Evolutionary conservation across 192 early-diverging fungal genomes (phyloP).

Genomic region (Coemansia pectinata): DNA sequence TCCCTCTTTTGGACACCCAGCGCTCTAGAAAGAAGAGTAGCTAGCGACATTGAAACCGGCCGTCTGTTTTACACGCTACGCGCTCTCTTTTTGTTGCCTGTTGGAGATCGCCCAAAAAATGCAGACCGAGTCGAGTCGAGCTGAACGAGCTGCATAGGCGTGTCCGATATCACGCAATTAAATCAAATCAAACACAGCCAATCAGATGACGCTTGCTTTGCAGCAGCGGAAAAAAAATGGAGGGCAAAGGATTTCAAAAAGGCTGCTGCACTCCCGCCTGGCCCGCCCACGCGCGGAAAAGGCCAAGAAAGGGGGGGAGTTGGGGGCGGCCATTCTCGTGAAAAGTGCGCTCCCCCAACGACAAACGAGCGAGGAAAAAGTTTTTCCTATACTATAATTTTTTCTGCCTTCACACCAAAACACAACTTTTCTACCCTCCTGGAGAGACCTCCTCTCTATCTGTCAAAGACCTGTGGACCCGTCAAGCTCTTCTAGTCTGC

Average conservation of each 20-base stretch:
- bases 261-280: not conserved
- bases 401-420: conserved; percentile 5
- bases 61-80: not conserved
- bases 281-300: not conserved
- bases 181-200: not conserved
- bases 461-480: conserved; percentile 2
- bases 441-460: conserved; percentile 8
- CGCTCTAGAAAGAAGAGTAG: not conserved
- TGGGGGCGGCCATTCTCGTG: not conserved
- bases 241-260: not conserved
- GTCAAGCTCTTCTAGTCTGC: conserved; percentile 5
- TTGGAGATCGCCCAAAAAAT: not conserved
- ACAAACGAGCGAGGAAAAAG: not conserved
- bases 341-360: not conserved
- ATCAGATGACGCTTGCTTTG: conserved; percentile 4
- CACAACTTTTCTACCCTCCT: not conserved
- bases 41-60: not conserved
- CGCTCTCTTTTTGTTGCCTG: not conserved
- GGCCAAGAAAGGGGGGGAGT: not conserved
- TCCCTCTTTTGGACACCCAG: not conserved
- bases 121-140: not conserved
- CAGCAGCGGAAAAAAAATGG: conserved; percentile 1
- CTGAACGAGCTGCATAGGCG: not conserved
- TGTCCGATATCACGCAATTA: not conserved
- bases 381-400: conserved; percentile 14